Evolutionary conservation across 345 rosid genomes (phyloP).

Genomic region (Toxicodendron radicans): DNA sequence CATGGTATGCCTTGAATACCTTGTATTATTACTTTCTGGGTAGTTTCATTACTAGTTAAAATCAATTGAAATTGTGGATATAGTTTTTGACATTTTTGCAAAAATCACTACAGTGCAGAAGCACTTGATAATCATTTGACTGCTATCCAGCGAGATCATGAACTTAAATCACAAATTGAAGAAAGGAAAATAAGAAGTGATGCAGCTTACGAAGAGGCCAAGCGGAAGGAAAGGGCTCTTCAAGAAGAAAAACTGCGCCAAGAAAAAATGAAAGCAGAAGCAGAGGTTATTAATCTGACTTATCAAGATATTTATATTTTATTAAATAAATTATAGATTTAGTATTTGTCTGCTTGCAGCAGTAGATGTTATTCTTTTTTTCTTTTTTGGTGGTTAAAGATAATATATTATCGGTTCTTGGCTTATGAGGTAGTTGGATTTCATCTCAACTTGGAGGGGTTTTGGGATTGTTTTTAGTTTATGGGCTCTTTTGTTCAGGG

Average conservation of each 20-base stretch:
- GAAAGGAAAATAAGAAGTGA: constrained; percentile 83
- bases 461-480: neutral
- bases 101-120: constrained; percentile 65
- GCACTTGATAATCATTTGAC: constrained; percentile 91
- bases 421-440: neutral
- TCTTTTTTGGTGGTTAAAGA: neutral
- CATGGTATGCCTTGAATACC: constrained; percentile 5
- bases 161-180: constrained; percentile 81
- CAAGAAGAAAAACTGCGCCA: constrained; percentile 79
- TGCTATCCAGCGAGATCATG: constrained; percentile 76
- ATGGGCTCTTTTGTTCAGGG: neutral
- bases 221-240: constrained; percentile 72
- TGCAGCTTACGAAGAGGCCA: constrained; percentile 89
- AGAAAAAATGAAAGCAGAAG: constrained; percentile 82
- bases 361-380: neutral
- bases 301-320: neutral
- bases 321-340: neutral
- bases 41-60: neutral
- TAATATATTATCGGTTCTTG: neutral
- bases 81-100: constrained; percentile 17
- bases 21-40: neutral
- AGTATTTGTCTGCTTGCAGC: neutral
- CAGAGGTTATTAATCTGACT: constrained; percentile 60
- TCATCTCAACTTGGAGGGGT: too few relatives aligned
- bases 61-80: neutral